Percentiles rank a stretch among this genome's conserved stretches.
These are phyloP conservation scores for Neurospora sp. DNA, from an alignment of 495 filamentous ascomycete species.

Conservation along the genomic window DNA sequence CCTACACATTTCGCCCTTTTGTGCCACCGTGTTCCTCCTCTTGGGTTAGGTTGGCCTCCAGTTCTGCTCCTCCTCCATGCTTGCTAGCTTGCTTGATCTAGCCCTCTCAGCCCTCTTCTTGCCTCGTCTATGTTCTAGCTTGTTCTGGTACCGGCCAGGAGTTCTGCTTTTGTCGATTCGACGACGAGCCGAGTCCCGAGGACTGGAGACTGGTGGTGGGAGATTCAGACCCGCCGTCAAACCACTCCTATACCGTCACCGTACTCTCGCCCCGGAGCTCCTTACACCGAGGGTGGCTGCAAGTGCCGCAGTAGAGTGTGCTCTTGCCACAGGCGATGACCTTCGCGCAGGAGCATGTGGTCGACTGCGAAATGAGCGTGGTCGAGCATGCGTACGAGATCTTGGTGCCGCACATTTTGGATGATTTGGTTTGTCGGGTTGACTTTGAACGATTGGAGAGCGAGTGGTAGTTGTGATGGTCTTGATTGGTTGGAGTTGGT, in stretches of 20 bases:
- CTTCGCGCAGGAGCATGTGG: slow-evolving; percentile 15
- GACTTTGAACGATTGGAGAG: neutral
- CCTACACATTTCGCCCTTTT: neutral
- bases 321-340: slow-evolving; percentile 22
- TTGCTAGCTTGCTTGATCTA: neutral
- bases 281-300: slow-evolving; percentile 19
- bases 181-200: neutral
- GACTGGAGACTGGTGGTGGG: neutral
- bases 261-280: slow-evolving; percentile 19
- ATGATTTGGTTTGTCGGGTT: neutral
- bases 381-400: slow-evolving; percentile 25
- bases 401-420: slow-evolving; percentile 21
- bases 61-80: neutral
- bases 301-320: slow-evolving; percentile 23
- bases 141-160: neutral
- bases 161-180: neutral
- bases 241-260: neutral
- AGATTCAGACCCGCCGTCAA: neutral
- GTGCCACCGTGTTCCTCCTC: neutral
- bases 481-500: neutral
- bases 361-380: slow-evolving; percentile 21
- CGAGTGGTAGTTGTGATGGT: neutral
- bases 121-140: neutral
- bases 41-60: neutral
- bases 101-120: neutral